Conservation (phyloP, 2,329 filamentous ascomycete species). For the Pseudofabraea citricarpa region DNA sequence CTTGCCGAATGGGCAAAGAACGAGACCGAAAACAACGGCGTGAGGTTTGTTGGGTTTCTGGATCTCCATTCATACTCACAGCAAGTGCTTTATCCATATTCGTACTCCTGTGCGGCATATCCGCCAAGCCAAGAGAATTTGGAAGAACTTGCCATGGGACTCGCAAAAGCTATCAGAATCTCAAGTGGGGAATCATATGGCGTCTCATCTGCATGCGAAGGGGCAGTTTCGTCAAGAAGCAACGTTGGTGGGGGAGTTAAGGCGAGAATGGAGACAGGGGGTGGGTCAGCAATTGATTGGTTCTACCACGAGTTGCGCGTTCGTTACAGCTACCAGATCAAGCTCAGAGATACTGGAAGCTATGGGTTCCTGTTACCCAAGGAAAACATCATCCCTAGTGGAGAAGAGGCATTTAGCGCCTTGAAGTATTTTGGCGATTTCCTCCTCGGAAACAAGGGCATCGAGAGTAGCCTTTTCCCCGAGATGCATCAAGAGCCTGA, state of each 20-base stretch:
- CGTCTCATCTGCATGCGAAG: slow-evolving; percentile 82
- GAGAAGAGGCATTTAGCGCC: slow-evolving; percentile 80
- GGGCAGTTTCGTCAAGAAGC: slow-evolving; percentile 48
- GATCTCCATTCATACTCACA: slow-evolving; percentile 96
- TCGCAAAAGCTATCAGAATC: slow-evolving; percentile 85
- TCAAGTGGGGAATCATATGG: slow-evolving; percentile 71
- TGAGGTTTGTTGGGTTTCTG: slow-evolving; percentile 76
- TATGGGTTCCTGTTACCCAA: slow-evolving; percentile 90
- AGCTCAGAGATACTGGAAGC: slow-evolving; percentile 85
- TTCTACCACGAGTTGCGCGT: slow-evolving; percentile 86
- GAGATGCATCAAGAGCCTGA: slow-evolving; percentile 9
- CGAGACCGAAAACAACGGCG: slow-evolving; percentile 64
- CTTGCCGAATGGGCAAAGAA: slow-evolving; percentile 81
- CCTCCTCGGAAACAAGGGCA: slow-evolving; percentile 64
- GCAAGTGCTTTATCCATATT: slow-evolving; percentile 88
- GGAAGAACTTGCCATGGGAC: slow-evolving; percentile 80
- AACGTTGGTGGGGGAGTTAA: slow-evolving; percentile 23
- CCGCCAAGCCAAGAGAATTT: slow-evolving; percentile 90
- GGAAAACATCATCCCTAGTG: slow-evolving; percentile 82
- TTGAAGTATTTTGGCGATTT: slow-evolving; percentile 82
- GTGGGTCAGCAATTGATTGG: slow-evolving; percentile 88
- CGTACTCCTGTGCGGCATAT: slow-evolving; percentile 71
- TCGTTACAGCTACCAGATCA: slow-evolving; percentile 87
- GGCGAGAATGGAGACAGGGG: slow-evolving; percentile 63
- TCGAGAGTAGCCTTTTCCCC: slow-evolving; percentile 39